Evolutionary conservation across 768 basidiomycete species (phyloP), one percentile per base, ranked within the genome.

Genomic region (Podaxis mareebaensis): DNA sequence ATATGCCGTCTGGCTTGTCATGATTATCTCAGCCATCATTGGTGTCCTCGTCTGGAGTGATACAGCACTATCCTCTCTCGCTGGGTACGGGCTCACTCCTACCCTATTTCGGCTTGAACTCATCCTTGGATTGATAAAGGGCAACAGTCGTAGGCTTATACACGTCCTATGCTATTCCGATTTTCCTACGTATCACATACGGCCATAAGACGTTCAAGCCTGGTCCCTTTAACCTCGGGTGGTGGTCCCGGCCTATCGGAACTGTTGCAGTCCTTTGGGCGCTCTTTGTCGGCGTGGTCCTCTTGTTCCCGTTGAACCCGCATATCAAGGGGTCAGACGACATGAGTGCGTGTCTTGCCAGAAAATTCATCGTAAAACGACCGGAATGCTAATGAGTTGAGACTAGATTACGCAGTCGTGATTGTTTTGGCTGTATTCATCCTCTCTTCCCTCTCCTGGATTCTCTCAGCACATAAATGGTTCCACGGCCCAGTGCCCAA

Each of bases 401-500:
- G 49, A 28, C 65, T 17, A 91, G 90, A 91, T 69, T 90, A 90
- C 68, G 79, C 88, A 1, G 82, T 89, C 30, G 86, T 90, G 12
- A 83, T 90, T 61, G 81, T 90, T 69, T 78, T 81, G 77, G 76
- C 76, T 1, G 87, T 91, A 4, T 88, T 90, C 70, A 69, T 88
- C 15, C 89, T 90, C 67, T 86, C 90, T 0, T 74, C 83, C 1
- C 59, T 79, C 3, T 89, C 85, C 5, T 91, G 90, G 90, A 71
- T 86, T 5, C 36, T 86, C 3, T 89, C 88, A 24, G 90, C 90
- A 0, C 83, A 74, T 39, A 84, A 86, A 63, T 91, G 89, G 89
- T 91, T 91, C 75, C 79, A 74, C 24, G 89, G 89, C 0, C 89
- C 89, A 17, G 77, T 90, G 54, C 73, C 76, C 66, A 90, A 81